These are phyloP conservation scores for Astraeus odoratus DNA, from an alignment of 768 basidiomycete species.

Conservation along the genomic window DNA sequence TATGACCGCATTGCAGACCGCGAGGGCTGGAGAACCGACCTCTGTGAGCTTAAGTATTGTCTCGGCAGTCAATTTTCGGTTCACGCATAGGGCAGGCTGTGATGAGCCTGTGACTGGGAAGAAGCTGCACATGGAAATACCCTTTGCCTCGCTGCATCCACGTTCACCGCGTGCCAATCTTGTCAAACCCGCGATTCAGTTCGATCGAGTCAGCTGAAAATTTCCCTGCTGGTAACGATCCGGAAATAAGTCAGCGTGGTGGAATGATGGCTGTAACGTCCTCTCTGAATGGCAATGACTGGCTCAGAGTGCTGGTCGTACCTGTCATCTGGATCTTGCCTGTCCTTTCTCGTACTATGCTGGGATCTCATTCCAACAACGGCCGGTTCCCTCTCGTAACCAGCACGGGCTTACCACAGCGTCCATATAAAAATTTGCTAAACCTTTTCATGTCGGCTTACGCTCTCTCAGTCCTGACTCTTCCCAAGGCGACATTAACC, in stretches of 20 bases:
- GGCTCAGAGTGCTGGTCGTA: not conserved
- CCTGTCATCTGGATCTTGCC: slow-evolving; percentile 17
- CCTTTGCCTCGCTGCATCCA: slow-evolving; percentile 25
- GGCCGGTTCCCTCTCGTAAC: slow-evolving; percentile 11
- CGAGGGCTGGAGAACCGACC: not conserved
- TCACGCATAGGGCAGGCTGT: slow-evolving; percentile 7
- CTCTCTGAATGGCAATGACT: slow-evolving; percentile 11
- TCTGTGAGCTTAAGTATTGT: slow-evolving; percentile 1
- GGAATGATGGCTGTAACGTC: slow-evolving; percentile 19
- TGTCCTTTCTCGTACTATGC: slow-evolving; percentile 15
- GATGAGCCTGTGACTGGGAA: slow-evolving; percentile 3
- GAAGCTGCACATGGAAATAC: slow-evolving; percentile 6
- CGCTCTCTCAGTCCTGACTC: slow-evolving; percentile 2
- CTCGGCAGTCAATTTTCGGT: slow-evolving; percentile 18
- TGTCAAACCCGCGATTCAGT: slow-evolving; percentile 18
- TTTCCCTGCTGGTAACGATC: slow-evolving; percentile 9
- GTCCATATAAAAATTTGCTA: slow-evolving; percentile 18
- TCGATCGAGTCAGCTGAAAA: slow-evolving; percentile 8
- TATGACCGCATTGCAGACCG: not conserved
- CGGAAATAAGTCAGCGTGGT: slow-evolving; percentile 27
- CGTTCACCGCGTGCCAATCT: slow-evolving; percentile 25
- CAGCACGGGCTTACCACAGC: slow-evolving; percentile 18
- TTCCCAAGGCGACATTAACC: not conserved
- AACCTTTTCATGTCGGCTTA: slow-evolving; percentile 7
- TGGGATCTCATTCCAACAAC: slow-evolving; percentile 2